Conservation (phyloP, 2,329 filamentous ascomycete species). For the Daldinia sp. region DNA sequence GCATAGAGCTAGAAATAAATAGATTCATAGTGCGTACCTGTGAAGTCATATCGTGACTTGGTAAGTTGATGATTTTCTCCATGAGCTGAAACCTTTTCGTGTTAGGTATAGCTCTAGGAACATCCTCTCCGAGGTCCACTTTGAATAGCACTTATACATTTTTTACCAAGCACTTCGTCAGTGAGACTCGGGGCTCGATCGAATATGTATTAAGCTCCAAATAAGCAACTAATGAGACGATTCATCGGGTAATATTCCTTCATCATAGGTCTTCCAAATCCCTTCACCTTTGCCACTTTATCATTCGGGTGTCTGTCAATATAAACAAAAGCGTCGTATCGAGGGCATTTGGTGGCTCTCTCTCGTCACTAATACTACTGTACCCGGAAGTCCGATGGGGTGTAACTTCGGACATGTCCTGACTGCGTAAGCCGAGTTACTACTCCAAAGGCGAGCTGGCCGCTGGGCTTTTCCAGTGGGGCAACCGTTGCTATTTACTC, state of each 20-base stretch:
- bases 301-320: conserved; percentile 1
- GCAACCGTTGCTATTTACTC: conserved; percentile 10
- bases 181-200: background rate
- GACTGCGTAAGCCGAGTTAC: background rate
- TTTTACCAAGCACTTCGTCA: background rate
- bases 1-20: background rate
- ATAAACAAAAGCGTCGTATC: background rate
- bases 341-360: conserved; percentile 12
- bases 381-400: conserved; percentile 42
- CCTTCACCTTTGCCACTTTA: background rate
- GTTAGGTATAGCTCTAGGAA: background rate
- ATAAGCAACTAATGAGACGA: background rate
- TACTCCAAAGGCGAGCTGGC: background rate
- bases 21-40: background rate
- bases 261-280: background rate
- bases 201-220: background rate
- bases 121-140: background rate
- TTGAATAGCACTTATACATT: background rate
- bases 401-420: conserved; percentile 17
- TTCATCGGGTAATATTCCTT: background rate
- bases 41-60: background rate
- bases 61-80: background rate
- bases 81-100: background rate
- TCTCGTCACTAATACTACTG: conserved; percentile 11
- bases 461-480: conserved; percentile 14